Evolutionary conservation across 2,329 filamentous ascomycete species (phyloP).

Genomic region (Arthrobotrys pseudoclavata): DNA sequence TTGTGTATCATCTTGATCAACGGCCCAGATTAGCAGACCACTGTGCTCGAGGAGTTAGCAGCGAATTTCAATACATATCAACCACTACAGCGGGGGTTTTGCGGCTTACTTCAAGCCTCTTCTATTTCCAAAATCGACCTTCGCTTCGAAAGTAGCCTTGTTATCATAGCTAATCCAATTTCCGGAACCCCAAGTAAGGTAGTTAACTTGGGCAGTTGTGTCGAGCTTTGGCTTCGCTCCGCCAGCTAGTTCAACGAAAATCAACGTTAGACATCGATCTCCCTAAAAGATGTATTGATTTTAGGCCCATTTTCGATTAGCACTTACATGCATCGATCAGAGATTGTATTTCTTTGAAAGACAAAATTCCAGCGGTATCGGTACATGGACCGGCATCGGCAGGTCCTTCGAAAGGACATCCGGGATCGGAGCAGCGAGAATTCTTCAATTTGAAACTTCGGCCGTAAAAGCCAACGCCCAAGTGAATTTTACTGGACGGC

Average conservation of each 20-base stretch:
- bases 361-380: slow-evolving; percentile 44
- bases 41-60: slow-evolving; percentile 31
- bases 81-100: not conserved
- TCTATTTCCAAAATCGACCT: slow-evolving; percentile 42
- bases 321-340: slow-evolving; percentile 40
- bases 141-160: slow-evolving; percentile 42
- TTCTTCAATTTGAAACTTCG: slow-evolving; percentile 62
- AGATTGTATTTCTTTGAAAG: slow-evolving; percentile 48
- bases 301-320: not conserved
- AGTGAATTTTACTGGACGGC: slow-evolving; percentile 49
- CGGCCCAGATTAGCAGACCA: slow-evolving; percentile 65
- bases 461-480: slow-evolving; percentile 62
- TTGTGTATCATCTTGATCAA: slow-evolving; percentile 63
- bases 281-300: not conserved
- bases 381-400: slow-evolving; percentile 47
- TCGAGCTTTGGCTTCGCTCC: slow-evolving; percentile 43
- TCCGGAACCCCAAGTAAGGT: slow-evolving; percentile 43
- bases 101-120: slow-evolving; percentile 61
- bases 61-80: slow-evolving; percentile 17
- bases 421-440: slow-evolving; percentile 61
- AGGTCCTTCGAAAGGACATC: slow-evolving; percentile 62
- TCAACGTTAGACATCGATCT: slow-evolving; percentile 5
- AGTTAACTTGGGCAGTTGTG: slow-evolving; percentile 41
- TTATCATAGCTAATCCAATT: slow-evolving; percentile 52
- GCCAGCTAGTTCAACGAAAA: slow-evolving; percentile 26